Conservation (phyloP, 805 yeast species). For the Candida arabinofermentans region DNA sequence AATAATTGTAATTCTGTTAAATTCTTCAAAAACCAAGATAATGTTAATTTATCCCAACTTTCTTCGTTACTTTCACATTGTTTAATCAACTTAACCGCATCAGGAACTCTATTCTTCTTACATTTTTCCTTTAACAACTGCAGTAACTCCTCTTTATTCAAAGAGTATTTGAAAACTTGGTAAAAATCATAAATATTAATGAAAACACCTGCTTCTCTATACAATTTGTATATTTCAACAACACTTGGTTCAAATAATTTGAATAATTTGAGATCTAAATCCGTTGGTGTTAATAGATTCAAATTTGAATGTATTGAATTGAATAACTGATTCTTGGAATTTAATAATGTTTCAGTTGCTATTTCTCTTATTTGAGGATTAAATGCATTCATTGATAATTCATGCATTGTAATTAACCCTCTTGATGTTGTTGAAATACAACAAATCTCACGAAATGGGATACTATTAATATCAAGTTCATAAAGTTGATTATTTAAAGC, state of each 20-base stretch:
- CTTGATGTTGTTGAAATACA: conserved; percentile 20
- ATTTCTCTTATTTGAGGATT: conserved; percentile 42
- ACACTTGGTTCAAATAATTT: conserved; percentile 44
- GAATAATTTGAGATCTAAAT: conserved; percentile 27
- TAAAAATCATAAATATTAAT: conserved; percentile 35
- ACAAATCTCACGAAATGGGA: conserved; percentile 39
- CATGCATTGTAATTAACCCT: conserved; percentile 6
- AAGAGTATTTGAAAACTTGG: conserved; percentile 33
- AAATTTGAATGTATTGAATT: conserved; percentile 23
- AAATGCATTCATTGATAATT: conserved; percentile 34
- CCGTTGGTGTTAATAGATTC: conserved; percentile 5
- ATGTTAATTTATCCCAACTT: conserved; percentile 58
- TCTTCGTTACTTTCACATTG: conserved; percentile 35
- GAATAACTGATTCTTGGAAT: conserved; percentile 32
- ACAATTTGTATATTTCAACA: conserved; percentile 57
- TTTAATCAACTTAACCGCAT: conserved; percentile 1
- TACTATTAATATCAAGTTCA: conserved; percentile 23
- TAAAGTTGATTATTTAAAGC: conserved; percentile 16
- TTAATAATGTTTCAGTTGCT: conserved; percentile 37
- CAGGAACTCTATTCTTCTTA: neutral
- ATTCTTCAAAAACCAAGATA: conserved; percentile 73
- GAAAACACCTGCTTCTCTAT: conserved; percentile 72
- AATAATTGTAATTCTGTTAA: conserved; percentile 64
- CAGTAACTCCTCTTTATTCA: conserved; percentile 16
- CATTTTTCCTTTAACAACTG: conserved; percentile 10